Evolutionary conservation across 1,139 yeast genomes (phyloP).

Genomic region (Entelexis paramagnoliae): DNA sequence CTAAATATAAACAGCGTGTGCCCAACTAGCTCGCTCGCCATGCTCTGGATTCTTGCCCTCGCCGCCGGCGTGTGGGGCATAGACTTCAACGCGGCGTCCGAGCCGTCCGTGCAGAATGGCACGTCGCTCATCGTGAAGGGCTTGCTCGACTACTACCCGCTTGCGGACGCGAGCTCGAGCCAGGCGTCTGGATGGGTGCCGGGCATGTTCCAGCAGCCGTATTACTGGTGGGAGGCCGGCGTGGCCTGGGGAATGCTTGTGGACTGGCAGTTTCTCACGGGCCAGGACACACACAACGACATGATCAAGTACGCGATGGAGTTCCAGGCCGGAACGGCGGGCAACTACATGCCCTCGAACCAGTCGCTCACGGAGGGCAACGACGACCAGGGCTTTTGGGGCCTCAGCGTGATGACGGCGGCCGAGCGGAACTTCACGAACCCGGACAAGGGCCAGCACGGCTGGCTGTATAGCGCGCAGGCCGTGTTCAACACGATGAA

Average conservation of each 20-base stretch:
- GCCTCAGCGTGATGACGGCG: conserved; percentile 81
- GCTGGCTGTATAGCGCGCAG: conserved; percentile 66
- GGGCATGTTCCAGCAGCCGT: conserved; percentile 78
- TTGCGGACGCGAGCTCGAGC: conserved; percentile 29
- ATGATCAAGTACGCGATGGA: conserved; percentile 51
- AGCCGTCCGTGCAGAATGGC: conserved; percentile 11
- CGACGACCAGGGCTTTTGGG: conserved; percentile 98
- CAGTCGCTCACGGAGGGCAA: conserved; percentile 95
- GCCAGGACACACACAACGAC: conserved; percentile 57
- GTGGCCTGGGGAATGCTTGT: conserved; percentile 87
- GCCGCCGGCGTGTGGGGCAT: conserved; percentile 1
- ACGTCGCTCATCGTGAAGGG: conserved; percentile 46
- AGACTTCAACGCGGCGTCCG: conserved; percentile 8
- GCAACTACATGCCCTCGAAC: conserved; percentile 75
- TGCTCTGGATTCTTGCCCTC: not conserved
- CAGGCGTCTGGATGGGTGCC: conserved; percentile 51
- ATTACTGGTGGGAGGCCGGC: conserved; percentile 99
- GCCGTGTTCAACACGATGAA: conserved; percentile 87
- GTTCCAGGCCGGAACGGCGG: conserved; percentile 66
- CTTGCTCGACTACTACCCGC: conserved; percentile 74
- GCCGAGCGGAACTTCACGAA: conserved; percentile 81
- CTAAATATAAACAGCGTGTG: conserved; percentile 8
- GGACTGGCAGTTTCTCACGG: conserved; percentile 64
- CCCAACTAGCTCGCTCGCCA: not conserved
- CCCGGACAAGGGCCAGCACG: conserved; percentile 47